Conservation (phyloP, 441 rosid genomes). For the Dalechampia spathulata region DNA sequence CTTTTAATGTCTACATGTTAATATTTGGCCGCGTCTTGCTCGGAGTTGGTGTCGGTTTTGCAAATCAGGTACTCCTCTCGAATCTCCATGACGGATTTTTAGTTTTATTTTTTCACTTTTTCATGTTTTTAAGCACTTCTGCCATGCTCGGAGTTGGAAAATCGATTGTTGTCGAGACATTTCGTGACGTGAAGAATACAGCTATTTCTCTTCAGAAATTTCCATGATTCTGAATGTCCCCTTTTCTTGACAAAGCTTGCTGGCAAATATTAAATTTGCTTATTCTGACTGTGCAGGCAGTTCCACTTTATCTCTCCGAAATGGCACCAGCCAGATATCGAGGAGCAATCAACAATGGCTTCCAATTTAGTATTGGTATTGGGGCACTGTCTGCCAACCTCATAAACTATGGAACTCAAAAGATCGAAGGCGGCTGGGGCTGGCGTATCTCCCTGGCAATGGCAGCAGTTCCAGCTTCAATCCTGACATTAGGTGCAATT, state of each 20-base stretch:
- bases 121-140: neutral
- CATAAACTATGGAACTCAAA: constrained; percentile 48
- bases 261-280: neutral
- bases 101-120: neutral
- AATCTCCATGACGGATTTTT: neutral
- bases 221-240: neutral
- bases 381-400: constrained; percentile 61
- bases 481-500: constrained; percentile 67
- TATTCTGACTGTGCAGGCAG: constrained; percentile 11
- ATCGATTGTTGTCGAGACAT: too few relatives aligned
- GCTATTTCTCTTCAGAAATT: neutral
- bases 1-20: constrained; percentile 52
- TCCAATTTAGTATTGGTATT: constrained; percentile 55
- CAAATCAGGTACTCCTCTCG: constrained; percentile 51
- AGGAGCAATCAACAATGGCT: constrained; percentile 75
- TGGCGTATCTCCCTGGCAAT: constrained; percentile 78
- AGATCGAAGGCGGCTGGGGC: constrained; percentile 42
- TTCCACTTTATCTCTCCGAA: constrained; percentile 65
- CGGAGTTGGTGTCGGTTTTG: constrained; percentile 78
- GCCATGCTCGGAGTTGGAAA: too few relatives aligned
- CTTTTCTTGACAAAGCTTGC: too few relatives aligned
- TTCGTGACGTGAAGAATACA: too few relatives aligned
- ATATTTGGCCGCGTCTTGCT: constrained; percentile 67
- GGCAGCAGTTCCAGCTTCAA: constrained; percentile 50
- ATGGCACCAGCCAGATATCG: constrained; percentile 79